Base-by-base conservation (phyloP, 2,329 filamentous ascomycete species). In the Bipolaris victoriae region DNA sequence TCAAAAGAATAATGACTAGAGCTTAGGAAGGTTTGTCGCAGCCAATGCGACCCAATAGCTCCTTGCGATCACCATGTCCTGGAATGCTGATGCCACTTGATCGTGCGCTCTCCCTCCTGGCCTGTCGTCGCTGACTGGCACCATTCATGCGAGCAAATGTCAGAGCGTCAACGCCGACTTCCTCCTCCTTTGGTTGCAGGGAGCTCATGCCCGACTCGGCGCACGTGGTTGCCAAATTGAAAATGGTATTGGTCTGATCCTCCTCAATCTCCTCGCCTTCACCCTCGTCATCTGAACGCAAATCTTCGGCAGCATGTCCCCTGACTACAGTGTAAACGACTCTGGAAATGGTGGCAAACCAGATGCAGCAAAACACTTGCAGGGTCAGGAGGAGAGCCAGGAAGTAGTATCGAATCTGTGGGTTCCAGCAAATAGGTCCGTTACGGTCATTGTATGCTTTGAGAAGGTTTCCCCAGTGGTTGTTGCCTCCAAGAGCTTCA, bases 331-430 rank as follows among this genome's bases (percentile, higher is more conserved):
- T 88, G 61, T 90, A 83, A 20, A 92, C 92, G 2, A 99, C 90
- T 55, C 88, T 86, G 37, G 93, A 78, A 65, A 98, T 97, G 87
- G 97, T 90, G 61, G 82, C 83, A 71, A 98, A 96, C 95, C 95
- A 98, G 60, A 90, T 83, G 35, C 96, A 80, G 31, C 90, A 92
- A 51, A 99, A 84, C 20, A 83, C 80, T 77, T 98, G 92, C 20
- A 99, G 82, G 36, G 88, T 84, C 11, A 96, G 80, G 2, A 99
- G 86, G 37, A 91, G 83, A 9, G 83, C 82, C 15, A 98, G 80
- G 79, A 98, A 98, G 11, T 83, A 82, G 83, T 86, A 90, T 68
- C 89, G 88, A 68, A 97, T 86, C 10, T 82, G 83, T 20, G 86
- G 77, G 67, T 90, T 91, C 82, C 88, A 96, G 82, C 92, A 97